Evolutionary conservation across 495 filamentous ascomycete genomes (phyloP).

Genomic region (Trypethelium eluteriae): DNA sequence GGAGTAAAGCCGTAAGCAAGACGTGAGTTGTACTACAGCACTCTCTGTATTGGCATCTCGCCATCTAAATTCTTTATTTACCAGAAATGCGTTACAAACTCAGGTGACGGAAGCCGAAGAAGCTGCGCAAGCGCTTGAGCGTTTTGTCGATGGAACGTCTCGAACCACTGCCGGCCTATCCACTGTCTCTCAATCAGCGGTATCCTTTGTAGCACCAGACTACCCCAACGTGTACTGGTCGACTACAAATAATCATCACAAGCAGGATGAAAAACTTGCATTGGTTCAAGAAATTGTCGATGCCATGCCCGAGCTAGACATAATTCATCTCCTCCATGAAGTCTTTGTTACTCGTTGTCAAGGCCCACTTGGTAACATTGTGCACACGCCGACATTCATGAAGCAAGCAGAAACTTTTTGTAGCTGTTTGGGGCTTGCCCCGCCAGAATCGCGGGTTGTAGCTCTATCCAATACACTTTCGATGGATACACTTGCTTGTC

Average conservation of each 20-base stretch:
- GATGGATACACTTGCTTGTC: slow-evolving; percentile 6
- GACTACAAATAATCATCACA: neutral
- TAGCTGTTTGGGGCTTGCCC: neutral
- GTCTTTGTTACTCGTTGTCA: slow-evolving; percentile 32
- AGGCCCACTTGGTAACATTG: slow-evolving; percentile 27
- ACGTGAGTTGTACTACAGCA: neutral
- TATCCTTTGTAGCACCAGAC: neutral
- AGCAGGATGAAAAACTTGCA: slow-evolving; percentile 2
- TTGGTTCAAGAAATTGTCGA: slow-evolving; percentile 28
- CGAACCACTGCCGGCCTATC: neutral
- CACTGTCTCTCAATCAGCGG: neutral
- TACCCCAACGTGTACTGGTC: neutral
- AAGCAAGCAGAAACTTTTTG: slow-evolving; percentile 13
- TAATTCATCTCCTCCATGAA: slow-evolving; percentile 24
- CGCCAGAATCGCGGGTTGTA: neutral
- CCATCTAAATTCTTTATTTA: neutral
- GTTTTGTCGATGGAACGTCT: neutral
- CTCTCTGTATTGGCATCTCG: neutral
- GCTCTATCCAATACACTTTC: neutral
- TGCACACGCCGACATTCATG: slow-evolving; percentile 29
- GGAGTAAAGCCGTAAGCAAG: neutral
- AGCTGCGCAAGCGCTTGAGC: neutral
- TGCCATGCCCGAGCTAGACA: slow-evolving; percentile 20
- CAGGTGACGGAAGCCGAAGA: neutral
- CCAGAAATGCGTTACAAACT: neutral